Percentiles rank a stretch among this genome's conserved stretches.
These are phyloP conservation scores for Epicoccum nigrum DNA, from an alignment of 2,329 filamentous ascomycete species.

Conservation along the genomic window DNA sequence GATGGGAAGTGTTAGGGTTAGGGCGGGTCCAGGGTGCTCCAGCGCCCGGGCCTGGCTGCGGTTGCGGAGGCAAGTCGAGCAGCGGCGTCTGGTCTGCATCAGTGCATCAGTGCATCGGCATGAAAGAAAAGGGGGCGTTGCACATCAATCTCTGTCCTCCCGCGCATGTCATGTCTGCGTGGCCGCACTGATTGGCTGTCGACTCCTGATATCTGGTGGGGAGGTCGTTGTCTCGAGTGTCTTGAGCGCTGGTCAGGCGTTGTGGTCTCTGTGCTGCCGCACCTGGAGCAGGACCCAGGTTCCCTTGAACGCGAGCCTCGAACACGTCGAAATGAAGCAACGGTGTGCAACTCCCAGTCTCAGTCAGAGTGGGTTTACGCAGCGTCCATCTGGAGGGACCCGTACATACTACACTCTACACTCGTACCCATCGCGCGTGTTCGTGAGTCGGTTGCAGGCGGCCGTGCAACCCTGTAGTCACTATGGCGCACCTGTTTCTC, in stretches of 20 bases:
- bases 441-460: slow-evolving; percentile 18
- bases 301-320: slow-evolving; percentile 13
- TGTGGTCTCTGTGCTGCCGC: slow-evolving; percentile 14
- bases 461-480: slow-evolving; percentile 25
- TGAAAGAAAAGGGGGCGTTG: slow-evolving; percentile 39
- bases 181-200: slow-evolving; percentile 31
- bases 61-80: slow-evolving; percentile 12
- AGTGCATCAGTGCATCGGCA: no score
- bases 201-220: neutral
- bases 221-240: slow-evolving; percentile 15
- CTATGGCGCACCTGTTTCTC: slow-evolving; percentile 13
- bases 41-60: slow-evolving; percentile 11
- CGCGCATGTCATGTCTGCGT: slow-evolving; percentile 22
- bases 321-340: slow-evolving; percentile 16
- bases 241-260: slow-evolving; percentile 11
- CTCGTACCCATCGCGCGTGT: no score
- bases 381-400: slow-evolving; percentile 22
- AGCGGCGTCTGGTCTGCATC: slow-evolving; percentile 15
- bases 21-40: slow-evolving; percentile 18
- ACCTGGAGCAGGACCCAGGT: slow-evolving; percentile 15
- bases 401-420: no score
- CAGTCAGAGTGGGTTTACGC: slow-evolving; percentile 7
- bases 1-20: slow-evolving; percentile 15
- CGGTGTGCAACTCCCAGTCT: slow-evolving; percentile 18
- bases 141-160: slow-evolving; percentile 8